phyloP scores from a whole-genome alignment of 352 stramenopile genomes.

The Phytophthora syringae region DNA sequence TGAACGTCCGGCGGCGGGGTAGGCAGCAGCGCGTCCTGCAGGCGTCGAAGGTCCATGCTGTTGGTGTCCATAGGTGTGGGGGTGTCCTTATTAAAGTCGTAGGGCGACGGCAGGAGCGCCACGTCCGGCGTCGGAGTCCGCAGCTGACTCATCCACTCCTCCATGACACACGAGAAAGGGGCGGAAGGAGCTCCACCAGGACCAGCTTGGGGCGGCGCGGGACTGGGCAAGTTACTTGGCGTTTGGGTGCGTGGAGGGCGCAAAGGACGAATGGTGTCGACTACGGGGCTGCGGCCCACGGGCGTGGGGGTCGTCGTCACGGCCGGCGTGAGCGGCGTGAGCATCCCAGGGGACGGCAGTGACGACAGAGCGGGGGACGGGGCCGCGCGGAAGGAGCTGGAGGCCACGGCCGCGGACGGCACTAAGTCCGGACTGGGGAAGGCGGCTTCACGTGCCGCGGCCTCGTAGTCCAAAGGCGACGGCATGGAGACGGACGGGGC shows the following conservation, averaged over 20 bases:
- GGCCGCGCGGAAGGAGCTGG: constrained; percentile 39
- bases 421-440: constrained; percentile 46
- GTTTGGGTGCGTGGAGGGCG: constrained; percentile 24
- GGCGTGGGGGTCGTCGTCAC: constrained; percentile 8
- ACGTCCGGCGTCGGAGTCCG: constrained; percentile 82
- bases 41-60: constrained; percentile 69
- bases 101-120: constrained; percentile 79
- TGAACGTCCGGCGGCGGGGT: no score
- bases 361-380: constrained; percentile 48
- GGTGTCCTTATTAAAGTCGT: constrained; percentile 79
- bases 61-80: constrained; percentile 75
- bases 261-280: constrained; percentile 40
- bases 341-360: constrained; percentile 59
- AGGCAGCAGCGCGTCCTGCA: constrained; percentile 82
- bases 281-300: constrained; percentile 41
- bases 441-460: constrained; percentile 38
- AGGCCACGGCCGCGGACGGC: constrained; percentile 28
- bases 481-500: constrained; percentile 7
- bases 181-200: constrained; percentile 40
- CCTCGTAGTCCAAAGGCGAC: constrained; percentile 53
- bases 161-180: constrained; percentile 76
- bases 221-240: constrained; percentile 23
- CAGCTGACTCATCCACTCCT: constrained; percentile 83
- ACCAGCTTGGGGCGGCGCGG: constrained; percentile 22
- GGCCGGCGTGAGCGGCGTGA: constrained; percentile 48